Evolutionary conservation across 371 early-diverging fungal genomes (phyloP).

Genomic region (Syncephalastrum racemosum): DNA sequence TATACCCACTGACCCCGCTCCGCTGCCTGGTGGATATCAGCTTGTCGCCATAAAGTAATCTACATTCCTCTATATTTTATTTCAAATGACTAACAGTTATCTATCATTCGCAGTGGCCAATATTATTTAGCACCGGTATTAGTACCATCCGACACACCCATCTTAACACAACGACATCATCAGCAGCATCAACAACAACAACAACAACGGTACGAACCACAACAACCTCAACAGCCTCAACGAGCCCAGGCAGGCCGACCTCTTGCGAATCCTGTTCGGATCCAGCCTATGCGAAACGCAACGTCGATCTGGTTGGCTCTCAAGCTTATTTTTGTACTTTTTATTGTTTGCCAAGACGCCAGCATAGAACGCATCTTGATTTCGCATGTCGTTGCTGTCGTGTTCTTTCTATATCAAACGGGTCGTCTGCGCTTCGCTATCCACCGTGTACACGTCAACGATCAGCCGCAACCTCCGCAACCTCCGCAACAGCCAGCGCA

Average conservation of each 20-base stretch:
- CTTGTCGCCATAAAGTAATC: constrained; percentile 42
- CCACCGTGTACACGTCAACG: constrained; percentile 31
- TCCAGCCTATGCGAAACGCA: constrained; percentile 21
- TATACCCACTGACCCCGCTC: constrained; percentile 10
- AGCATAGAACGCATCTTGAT: constrained; percentile 39
- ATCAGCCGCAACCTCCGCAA: constrained; percentile 10
- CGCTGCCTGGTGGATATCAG: constrained; percentile 45
- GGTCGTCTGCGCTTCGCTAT: constrained; percentile 42
- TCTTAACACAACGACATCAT: constrained; percentile 1
- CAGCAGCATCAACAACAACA: constrained; percentile 14
- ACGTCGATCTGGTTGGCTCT: constrained; percentile 40
- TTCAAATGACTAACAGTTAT: background rate
- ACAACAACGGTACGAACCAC: background rate
- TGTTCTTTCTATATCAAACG: constrained; percentile 46
- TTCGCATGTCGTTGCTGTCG: constrained; percentile 35
- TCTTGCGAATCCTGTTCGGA: constrained; percentile 11
- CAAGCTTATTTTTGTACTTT: constrained; percentile 35
- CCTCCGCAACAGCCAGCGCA: constrained; percentile 9
- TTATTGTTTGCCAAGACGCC: constrained; percentile 45
- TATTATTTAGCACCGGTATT: constrained; percentile 43
- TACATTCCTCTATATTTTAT: background rate
- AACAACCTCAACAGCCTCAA: constrained; percentile 5
- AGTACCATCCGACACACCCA: constrained; percentile 15
- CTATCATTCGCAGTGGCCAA: constrained; percentile 28
- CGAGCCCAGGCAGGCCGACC: constrained; percentile 5